Base-by-base conservation (phyloP, 1,139 yeast genomes). In the Wickerhamomyces sp. region DNA sequence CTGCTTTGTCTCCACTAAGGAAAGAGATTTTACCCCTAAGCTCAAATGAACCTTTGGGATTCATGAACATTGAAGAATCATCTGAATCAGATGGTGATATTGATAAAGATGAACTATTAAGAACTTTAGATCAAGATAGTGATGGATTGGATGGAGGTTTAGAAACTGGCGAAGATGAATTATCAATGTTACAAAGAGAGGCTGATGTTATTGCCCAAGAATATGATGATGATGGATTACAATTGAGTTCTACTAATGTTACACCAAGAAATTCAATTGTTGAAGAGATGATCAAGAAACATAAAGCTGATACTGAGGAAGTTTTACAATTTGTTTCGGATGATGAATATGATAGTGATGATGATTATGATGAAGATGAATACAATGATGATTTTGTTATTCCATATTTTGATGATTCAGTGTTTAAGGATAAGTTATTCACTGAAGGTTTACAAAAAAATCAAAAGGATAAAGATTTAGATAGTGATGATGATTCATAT, bases 61-160 rank as follows among this genome's bases (percentile, higher is more conserved):
- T 56, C 31, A 53, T 54, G 36, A 50, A 52, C 15, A 56, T 58
- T 36, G 56, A 51, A 32, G 59, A 58, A 30, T 49, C 52, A 27
- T 56, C 60, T 8, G 71, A 67, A 34, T 80, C 89, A 0, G 90
- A 83, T 49, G 87, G 81, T 58, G 88, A 83, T 57, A 79, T 84
- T 50, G 90, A 84, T 60, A 85, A 82, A 56, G 84, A 83, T 55
- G 86, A 81, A 51, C 71, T 84, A 48, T 72, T 84, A 46, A 84
- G 84, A 38, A 81, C 89, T 0, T 68, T 81, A 43, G 85, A 81
- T 54, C 85, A 81, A 26, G 87, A 82, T 56, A 77, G 62, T 39
- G 67, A 61, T 39, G 71, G 62, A 15, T 51, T 63, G 4, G 69
- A 72, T 40, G 68, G 71, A 45, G 76, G 81, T 2, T 54, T 78